Percentiles rank a stretch among this genome's conserved stretches.
Conservation (phyloP, 164 flowering plant species). For the Tinospora cordifolia region DNA sequence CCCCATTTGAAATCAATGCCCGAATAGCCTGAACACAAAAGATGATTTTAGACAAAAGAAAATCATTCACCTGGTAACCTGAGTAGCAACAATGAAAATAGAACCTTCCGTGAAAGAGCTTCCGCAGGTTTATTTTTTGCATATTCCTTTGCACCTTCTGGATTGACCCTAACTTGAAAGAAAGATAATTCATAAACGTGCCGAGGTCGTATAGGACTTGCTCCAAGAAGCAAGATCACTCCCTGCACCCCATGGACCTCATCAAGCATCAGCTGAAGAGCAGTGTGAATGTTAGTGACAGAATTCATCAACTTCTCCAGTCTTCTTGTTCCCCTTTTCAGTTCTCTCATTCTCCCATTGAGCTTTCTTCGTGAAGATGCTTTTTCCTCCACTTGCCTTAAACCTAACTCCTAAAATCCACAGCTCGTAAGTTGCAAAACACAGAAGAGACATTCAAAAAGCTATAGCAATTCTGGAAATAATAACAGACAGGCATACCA, state of each 20-base stretch:
- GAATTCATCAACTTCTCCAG: constrained; percentile 64
- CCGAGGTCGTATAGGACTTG: constrained; percentile 69
- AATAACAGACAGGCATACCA: constrained; percentile 48
- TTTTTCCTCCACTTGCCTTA: constrained; percentile 33
- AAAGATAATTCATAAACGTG: constrained; percentile 66
- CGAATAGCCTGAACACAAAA: constrained; percentile 58
- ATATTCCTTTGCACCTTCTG: constrained; percentile 25
- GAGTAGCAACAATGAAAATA: constrained; percentile 2
- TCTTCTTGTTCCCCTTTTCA: constrained; percentile 55
- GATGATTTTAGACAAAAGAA: constrained; percentile 3
- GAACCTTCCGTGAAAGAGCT: constrained; percentile 73
- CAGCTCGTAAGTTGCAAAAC: constrained; percentile 17
- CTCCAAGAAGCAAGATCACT: constrained; percentile 64
- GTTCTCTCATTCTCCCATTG: constrained; percentile 57
- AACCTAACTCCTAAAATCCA: constrained; percentile 42
- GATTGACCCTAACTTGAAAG: constrained; percentile 29
- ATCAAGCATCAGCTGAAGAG: constrained; percentile 46
- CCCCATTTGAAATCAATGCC: constrained; percentile 66
- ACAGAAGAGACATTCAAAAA: constrained; percentile 4
- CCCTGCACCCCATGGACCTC: constrained; percentile 44
- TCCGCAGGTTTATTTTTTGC: constrained; percentile 53
- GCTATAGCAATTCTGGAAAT: constrained; percentile 1
- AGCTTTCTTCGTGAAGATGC: constrained; percentile 46
- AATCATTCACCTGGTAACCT: not conserved
- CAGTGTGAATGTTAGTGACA: constrained; percentile 39